Base-by-base conservation (phyloP, 495 filamentous ascomycete genomes). In the Chaetomidium leptoderma region DNA sequence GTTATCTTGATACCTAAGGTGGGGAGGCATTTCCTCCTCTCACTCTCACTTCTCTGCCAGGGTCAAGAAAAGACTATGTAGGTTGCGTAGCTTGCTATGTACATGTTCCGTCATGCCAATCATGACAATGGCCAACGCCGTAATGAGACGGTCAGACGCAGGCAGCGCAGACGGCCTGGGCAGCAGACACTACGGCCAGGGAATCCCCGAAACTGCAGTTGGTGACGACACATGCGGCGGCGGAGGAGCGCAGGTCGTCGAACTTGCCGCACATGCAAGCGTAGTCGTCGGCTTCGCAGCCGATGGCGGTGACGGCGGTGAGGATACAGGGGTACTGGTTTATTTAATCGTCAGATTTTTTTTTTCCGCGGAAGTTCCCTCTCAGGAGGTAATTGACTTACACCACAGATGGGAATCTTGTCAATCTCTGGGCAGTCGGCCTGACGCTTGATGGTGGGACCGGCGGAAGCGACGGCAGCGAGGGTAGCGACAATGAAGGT, bases 251-350 rank as follows among this genome's bases (percentile, higher is more conserved):
- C 29, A 58, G 56, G 14, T 42, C 33, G n/a, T 17, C n/a, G 14
- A 49, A 58, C 37, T 52, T 49, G 47, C 37, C 14, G 39, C 56
- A 58, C 46, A 58, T 51, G 56, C 56, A 58, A 0, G 56, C 2
- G 39, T 58, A 58, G 39, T 53, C 56, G 29, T 32, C 40, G 40
- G 6, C 11, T 3, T 19, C 30, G 40, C 56, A 58, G 56, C 47
- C 47, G 29, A 58, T 24, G 7, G 4, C 37, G 2, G 17, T 37
- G 29, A 27, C 56, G 37, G 56, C 56, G 1, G 26, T 9, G 26
- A n/a, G 19, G 21, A 58, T 58, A 46, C 55, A 58, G 8, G 16
- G 8, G 21, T 26, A 33, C 55, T 57, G 45, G 2, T 7, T 0
- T 26, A 14, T 46, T 9, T 21, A 35, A 6, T 0, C 17, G 40